These are phyloP conservation scores for Plenodomus lindquistii DNA, from an alignment of 2,329 filamentous ascomycete genomes.

Conservation along the genomic window DNA sequence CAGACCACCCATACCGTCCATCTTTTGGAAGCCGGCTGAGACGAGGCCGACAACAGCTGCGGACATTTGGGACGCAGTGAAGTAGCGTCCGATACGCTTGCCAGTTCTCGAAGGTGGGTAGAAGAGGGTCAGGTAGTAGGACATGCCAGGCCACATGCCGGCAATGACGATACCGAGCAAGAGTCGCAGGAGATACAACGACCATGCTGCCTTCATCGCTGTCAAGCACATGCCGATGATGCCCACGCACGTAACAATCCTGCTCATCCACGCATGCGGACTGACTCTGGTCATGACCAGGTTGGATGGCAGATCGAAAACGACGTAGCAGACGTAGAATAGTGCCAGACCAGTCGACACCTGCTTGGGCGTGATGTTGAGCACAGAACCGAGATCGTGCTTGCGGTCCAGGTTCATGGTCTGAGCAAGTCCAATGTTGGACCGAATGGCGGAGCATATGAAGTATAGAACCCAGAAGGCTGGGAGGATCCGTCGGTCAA, in stretches of 20 bases:
- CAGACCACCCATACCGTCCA: constrained; percentile 77
- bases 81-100: constrained; percentile 88
- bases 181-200: constrained; percentile 82
- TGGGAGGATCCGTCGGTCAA: constrained; percentile 63
- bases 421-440: constrained; percentile 90
- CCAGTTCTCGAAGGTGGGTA: constrained; percentile 85
- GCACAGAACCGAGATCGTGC: constrained; percentile 75
- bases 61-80: constrained; percentile 84
- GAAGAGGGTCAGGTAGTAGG: constrained; percentile 88
- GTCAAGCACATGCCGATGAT: constrained; percentile 83
- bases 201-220: constrained; percentile 81
- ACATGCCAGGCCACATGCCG: constrained; percentile 95
- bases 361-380: constrained; percentile 73
- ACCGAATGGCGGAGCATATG: constrained; percentile 86
- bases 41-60: constrained; percentile 88
- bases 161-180: constrained; percentile 86
- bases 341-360: constrained; percentile 82
- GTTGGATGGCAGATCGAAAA: constrained; percentile 89
- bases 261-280: constrained; percentile 87
- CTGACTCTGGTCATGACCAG: constrained; percentile 84
- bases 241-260: constrained; percentile 86
- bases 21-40: constrained; percentile 87
- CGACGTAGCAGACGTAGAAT: constrained; percentile 90
- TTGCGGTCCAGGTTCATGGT: constrained; percentile 77
- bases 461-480: constrained; percentile 93